Conservation (phyloP, 106 monocot genomes). For the Allium fistulosum region DNA sequence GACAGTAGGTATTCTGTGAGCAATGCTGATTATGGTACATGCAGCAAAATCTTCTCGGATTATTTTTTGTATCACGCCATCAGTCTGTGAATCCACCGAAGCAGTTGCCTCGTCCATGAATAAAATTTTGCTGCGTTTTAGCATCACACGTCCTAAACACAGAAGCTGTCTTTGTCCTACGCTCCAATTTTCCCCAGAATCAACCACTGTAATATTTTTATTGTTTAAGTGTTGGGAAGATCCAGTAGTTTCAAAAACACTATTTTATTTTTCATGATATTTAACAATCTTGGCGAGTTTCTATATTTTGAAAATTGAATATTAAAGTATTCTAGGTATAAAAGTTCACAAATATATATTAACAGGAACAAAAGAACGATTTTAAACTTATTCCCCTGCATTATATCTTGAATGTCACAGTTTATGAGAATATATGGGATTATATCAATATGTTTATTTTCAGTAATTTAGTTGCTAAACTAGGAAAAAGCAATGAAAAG, state of each 20-base stretch:
- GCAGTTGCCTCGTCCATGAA: slow-evolving; percentile 74
- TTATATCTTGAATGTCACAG: background rate
- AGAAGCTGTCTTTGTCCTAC: slow-evolving; percentile 76
- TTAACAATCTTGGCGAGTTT: too few species aligned
- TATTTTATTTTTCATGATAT: background rate
- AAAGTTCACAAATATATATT: too few species aligned
- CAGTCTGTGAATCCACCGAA: slow-evolving; percentile 68
- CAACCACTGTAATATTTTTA: slow-evolving; percentile 35
- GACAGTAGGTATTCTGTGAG: slow-evolving; percentile 76
- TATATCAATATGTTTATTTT: too few species aligned
- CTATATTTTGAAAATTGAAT: too few species aligned
- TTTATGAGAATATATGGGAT: background rate
- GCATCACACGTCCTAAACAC: slow-evolving; percentile 61
- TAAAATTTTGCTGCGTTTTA: slow-evolving; percentile 48
- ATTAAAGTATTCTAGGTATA: background rate
- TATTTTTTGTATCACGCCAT: slow-evolving; percentile 62
- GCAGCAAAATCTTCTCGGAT: slow-evolving; percentile 55
- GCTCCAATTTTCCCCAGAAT: slow-evolving; percentile 76
- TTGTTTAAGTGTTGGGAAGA: background rate
- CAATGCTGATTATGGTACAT: slow-evolving; percentile 74
- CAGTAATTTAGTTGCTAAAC: too few species aligned
- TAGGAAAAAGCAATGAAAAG: background rate
- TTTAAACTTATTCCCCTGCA: background rate
- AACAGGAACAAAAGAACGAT: background rate
- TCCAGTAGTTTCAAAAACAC: background rate